Evolutionary conservation across 2,329 filamentous ascomycete genomes (phyloP).

Genomic region (Fusarium nematophilum): DNA sequence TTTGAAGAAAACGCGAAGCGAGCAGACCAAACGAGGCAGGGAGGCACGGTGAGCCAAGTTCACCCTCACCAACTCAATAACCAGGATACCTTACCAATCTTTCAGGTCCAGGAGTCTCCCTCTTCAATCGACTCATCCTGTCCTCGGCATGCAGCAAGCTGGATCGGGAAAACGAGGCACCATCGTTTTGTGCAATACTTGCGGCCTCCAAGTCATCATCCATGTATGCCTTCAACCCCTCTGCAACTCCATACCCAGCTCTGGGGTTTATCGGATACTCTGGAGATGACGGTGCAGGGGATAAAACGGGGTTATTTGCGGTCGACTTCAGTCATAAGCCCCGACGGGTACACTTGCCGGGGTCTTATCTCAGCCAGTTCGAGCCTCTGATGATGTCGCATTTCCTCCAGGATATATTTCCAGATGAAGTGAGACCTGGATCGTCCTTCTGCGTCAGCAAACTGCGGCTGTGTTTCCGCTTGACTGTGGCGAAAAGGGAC

Average conservation of each 20-base stretch:
- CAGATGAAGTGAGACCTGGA: constrained; percentile 5
- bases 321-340: neutral
- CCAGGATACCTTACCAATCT: constrained; percentile 24
- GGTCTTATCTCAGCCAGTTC: constrained; percentile 16
- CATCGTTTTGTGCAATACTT: constrained; percentile 4
- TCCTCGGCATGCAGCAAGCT: constrained; percentile 19
- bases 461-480: neutral
- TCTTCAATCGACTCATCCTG: constrained; percentile 12
- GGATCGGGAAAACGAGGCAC: constrained; percentile 12
- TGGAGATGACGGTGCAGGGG: constrained; percentile 15
- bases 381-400: constrained; percentile 18
- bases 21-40: constrained; percentile 13
- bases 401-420: constrained; percentile 15
- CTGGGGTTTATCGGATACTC: neutral
- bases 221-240: constrained; percentile 11
- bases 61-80: constrained; percentile 4
- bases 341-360: constrained; percentile 24
- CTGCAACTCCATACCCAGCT: constrained; percentile 6
- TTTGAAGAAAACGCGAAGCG: neutral
- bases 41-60: constrained; percentile 8
- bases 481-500: constrained; percentile 9
- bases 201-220: constrained; percentile 10
- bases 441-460: constrained; percentile 7
- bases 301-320: constrained; percentile 5
- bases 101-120: constrained; percentile 15